Percentiles rank a stretch among this genome's conserved stretches.
Conservation (phyloP, 306 rosid genomes). For the Canavalia ensiformis region DNA sequence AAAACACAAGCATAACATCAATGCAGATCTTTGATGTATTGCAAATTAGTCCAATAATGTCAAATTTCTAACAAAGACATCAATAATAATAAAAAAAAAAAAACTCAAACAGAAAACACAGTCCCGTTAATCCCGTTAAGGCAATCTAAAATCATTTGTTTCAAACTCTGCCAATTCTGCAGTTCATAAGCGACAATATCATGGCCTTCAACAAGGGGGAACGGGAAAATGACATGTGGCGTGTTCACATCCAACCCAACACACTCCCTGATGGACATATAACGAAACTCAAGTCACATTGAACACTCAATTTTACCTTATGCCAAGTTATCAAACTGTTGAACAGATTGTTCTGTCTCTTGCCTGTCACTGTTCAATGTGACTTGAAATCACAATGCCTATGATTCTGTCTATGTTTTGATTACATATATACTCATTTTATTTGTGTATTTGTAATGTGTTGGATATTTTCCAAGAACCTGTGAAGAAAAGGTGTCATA, state of each 20-base stretch:
- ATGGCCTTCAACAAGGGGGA: background rate
- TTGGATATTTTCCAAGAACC: conserved; percentile 73
- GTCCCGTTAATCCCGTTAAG: too few species aligned
- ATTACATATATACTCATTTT: background rate
- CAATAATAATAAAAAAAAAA: background rate
- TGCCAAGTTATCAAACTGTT: background rate
- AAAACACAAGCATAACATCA: background rate
- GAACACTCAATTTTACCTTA: background rate
- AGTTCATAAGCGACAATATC: background rate
- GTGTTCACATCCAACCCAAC: background rate
- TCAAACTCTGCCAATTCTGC: background rate
- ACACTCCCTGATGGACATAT: background rate
- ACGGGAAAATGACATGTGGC: background rate
- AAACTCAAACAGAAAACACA: background rate
- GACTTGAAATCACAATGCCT: background rate
- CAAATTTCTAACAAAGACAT: background rate
- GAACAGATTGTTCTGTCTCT: too few species aligned
- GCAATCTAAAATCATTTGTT: background rate
- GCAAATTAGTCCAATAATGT: background rate
- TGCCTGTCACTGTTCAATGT: background rate
- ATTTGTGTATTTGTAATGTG: conserved; percentile 37
- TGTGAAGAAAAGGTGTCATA: conserved; percentile 40
- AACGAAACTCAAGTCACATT: too few species aligned
- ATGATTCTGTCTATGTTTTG: background rate
- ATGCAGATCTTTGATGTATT: background rate